Evolutionary conservation across 2,329 filamentous ascomycete genomes (phyloP).

Genomic region (Colletotrichum musae): DNA sequence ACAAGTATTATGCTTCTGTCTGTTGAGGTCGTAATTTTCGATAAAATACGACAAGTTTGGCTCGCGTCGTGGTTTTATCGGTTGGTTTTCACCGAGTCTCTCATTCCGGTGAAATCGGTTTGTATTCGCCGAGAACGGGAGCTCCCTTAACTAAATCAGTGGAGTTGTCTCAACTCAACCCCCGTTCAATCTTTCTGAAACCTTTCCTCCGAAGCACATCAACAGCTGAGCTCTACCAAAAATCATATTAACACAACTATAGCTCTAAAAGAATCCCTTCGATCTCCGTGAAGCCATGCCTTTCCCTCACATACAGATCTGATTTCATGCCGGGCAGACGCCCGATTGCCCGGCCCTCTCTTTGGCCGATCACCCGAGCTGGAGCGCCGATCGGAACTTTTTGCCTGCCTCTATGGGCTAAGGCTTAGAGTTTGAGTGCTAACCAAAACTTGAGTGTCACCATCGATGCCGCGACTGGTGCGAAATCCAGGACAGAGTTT

Average conservation of each 20-base stretch:
- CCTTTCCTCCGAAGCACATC: background rate
- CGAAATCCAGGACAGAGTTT: background rate
- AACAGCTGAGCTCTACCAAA: background rate
- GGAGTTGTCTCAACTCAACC: constrained; percentile 10
- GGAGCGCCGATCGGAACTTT: constrained; percentile 6
- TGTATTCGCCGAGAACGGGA: background rate
- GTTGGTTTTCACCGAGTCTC: too few relatives aligned
- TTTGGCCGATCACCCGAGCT: constrained; percentile 15
- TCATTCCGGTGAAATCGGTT: too few relatives aligned
- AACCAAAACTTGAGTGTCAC: background rate
- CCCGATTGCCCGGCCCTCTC: background rate
- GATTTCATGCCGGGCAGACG: background rate
- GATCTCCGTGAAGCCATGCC: background rate
- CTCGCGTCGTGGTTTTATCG: too few relatives aligned
- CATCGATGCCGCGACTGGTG: background rate
- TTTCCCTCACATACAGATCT: background rate
- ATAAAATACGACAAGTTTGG: too few relatives aligned
- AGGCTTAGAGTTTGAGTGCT: background rate
- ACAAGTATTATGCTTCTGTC: too few relatives aligned
- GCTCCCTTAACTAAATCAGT: background rate
- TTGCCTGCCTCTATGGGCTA: background rate
- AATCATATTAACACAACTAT: background rate
- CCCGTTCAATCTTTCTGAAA: constrained; percentile 31
- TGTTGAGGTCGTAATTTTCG: too few relatives aligned
- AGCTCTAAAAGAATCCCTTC: background rate